Conservation (phyloP, 1,139 yeast genomes). For the Lizanozyma gosingica region DNA sequence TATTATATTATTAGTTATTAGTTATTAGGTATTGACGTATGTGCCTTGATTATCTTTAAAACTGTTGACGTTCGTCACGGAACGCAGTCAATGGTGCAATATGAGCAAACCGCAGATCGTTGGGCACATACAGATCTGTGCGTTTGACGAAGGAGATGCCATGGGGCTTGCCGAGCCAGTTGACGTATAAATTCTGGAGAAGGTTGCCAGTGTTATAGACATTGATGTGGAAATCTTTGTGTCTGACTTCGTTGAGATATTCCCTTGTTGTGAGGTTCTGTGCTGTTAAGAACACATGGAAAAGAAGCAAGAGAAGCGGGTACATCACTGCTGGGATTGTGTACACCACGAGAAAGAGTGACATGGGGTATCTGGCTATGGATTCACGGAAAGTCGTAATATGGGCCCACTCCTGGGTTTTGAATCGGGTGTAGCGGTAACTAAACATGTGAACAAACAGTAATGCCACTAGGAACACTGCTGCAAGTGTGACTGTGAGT, state of each 20-base stretch:
- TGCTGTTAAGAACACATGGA: conserved; percentile 46
- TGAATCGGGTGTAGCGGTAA: conserved; percentile 8
- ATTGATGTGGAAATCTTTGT: conserved; percentile 23
- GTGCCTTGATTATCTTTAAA: too few species aligned
- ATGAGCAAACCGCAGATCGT: neutral
- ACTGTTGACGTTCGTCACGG: too few species aligned
- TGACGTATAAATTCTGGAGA: conserved; percentile 30
- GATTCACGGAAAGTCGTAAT: conserved; percentile 14
- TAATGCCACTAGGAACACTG: conserved; percentile 15
- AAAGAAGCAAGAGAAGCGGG: conserved; percentile 43
- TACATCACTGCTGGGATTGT: conserved; percentile 37
- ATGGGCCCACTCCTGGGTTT: neutral
- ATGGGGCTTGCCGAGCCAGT: conserved; percentile 20
- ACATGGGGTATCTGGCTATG: conserved; percentile 25
- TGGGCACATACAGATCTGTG: neutral
- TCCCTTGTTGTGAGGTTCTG: conserved; percentile 69
- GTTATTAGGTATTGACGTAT: too few species aligned
- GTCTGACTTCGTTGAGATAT: conserved; percentile 36
- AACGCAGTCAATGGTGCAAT: neutral
- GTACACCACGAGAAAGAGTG: conserved; percentile 41
- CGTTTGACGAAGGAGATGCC: neutral
- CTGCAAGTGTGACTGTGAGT: conserved; percentile 15
- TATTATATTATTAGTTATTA: too few species aligned
- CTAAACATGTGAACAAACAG: conserved; percentile 23
- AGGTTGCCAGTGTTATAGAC: conserved; percentile 34